phyloP scores from a whole-genome alignment of 805 yeast species.

The Ogataea populi-albae region DNA sequence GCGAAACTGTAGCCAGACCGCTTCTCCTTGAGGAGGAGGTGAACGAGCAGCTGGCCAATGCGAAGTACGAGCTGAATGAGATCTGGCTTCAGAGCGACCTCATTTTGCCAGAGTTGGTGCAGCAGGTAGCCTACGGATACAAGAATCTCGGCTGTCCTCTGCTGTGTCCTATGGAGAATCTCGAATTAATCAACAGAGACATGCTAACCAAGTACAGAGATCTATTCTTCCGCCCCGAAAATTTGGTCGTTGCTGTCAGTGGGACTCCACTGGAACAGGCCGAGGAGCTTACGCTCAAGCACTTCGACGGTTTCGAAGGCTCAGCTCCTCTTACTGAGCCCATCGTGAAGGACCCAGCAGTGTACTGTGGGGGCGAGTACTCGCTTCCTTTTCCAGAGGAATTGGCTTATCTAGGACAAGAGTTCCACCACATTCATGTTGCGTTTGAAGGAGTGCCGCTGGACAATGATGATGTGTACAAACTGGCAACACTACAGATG shows the following conservation, averaged over 20 bases:
- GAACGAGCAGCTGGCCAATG: conserved; percentile 66
- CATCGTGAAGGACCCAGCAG: conserved; percentile 37
- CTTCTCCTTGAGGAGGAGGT: conserved; percentile 65
- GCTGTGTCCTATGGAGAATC: conserved; percentile 70
- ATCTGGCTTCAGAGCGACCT: conserved; percentile 80
- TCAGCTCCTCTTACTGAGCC: conserved; percentile 22
- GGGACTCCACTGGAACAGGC: conserved; percentile 79
- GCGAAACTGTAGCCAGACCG: conserved; percentile 79
- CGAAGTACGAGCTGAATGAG: conserved; percentile 79
- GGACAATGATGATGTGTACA: conserved; percentile 81
- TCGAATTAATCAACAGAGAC: conserved; percentile 51
- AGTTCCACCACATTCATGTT: conserved; percentile 78
- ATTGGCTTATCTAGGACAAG: conserved; percentile 64
- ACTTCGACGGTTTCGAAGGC: conserved; percentile 61
- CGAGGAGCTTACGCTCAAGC: conserved; percentile 53
- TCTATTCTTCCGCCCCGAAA: conserved; percentile 71
- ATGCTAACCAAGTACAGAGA: conserved; percentile 58
- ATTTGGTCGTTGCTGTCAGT: conserved; percentile 80
- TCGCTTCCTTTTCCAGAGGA: conserved; percentile 52
- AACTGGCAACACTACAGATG: conserved; percentile 85
- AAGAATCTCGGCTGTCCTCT: conserved; percentile 84
- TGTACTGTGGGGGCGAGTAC: conserved; percentile 59
- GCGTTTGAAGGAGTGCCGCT: conserved; percentile 88
- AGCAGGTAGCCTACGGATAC: conserved; percentile 70
- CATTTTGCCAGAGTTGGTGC: conserved; percentile 86